These are phyloP conservation scores for Talaromyces piceae DNA, from an alignment of 2,329 filamentous ascomycete genomes.

Conservation along the genomic window DNA sequence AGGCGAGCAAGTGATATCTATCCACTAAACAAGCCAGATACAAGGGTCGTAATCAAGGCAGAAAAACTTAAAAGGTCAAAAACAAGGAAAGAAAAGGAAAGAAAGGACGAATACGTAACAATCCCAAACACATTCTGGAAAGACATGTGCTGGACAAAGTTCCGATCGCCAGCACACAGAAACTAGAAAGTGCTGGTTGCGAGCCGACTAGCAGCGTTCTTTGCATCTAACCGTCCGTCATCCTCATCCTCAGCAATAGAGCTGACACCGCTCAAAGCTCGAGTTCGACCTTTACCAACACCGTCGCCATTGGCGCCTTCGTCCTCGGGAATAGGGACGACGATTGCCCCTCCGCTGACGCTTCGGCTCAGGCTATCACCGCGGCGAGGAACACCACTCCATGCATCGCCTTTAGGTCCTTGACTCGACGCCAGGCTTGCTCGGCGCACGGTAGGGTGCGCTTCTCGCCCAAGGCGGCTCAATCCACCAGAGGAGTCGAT, in stretches of 20 bases:
- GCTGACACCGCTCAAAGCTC: conserved; percentile 39
- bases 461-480: conserved; percentile 79
- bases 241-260: conserved; percentile 53
- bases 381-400: conserved; percentile 85
- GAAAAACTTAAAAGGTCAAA: too few species aligned
- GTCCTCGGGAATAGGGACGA: conserved; percentile 55
- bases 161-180: background rate
- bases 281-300: conserved; percentile 38
- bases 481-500: conserved; percentile 89
- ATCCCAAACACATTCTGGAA: background rate
- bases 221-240: conserved; percentile 87
- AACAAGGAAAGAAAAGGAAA: too few species aligned
- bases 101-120: background rate
- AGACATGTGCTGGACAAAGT: conserved; percentile 6
- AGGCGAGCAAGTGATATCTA: background rate
- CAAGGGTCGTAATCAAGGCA: background rate
- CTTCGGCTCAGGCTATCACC: conserved; percentile 71
- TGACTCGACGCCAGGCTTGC: conserved; percentile 77
- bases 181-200: conserved; percentile 87
- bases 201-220: conserved; percentile 88
- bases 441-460: conserved; percentile 68
- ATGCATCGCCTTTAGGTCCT: conserved; percentile 94
- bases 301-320: conserved; percentile 45
- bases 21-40: background rate
- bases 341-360: conserved; percentile 63